phyloP scores from a whole-genome alignment of 306 rosid species.

The Malus domestica region ASM211411v1 NC_041792.1:16447907-16448406 shows the following conservation, averaged over 20 bases:
- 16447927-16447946: background rate
- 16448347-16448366: background rate
- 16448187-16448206: constrained; percentile 36
- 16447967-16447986: constrained; percentile 6
- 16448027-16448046: constrained; percentile 77
- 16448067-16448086: constrained; percentile 16
- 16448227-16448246: constrained; percentile 3
- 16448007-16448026: constrained; percentile 68
- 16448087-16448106: background rate
- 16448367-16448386: background rate
- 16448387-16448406: background rate
- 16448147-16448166: constrained; percentile 61
- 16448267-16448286: constrained; percentile 52
- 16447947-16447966: background rate
- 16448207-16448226: background rate
- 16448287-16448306: constrained; percentile 26
- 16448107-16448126: background rate
- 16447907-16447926: background rate
- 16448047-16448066: constrained; percentile 42
- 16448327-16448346: constrained; percentile 45
- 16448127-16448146: constrained; percentile 67
- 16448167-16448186: constrained; percentile 36
- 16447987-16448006: constrained; percentile 67
- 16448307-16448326: constrained; percentile 32
- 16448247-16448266: background rate